Evolutionary conservation across 805 yeast genomes (phyloP).

Genomic region (Wickerhamiella occidentalis): DNA sequence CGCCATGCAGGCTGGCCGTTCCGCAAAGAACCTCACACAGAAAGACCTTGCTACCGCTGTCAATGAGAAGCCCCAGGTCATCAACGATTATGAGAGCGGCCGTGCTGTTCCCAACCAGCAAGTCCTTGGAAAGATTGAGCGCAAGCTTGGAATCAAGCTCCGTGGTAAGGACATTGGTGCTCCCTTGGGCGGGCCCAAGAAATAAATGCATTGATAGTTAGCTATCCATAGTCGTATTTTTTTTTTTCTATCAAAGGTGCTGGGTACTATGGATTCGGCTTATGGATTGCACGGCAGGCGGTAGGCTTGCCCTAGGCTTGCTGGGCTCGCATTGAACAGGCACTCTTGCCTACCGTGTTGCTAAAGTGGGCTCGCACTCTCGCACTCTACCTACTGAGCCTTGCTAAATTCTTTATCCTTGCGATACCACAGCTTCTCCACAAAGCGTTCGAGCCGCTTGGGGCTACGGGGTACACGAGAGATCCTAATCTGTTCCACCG

Average conservation of each 20-base stretch:
- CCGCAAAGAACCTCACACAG: conserved; percentile 79
- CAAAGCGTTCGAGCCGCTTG: conserved; percentile 42
- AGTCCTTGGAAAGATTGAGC: conserved; percentile 78
- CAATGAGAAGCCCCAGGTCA: conserved; percentile 89
- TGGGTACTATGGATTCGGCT: too few species aligned
- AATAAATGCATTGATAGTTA: conserved; percentile 17
- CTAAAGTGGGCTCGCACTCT: too few species aligned
- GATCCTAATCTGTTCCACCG: conserved; percentile 12
- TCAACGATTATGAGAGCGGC: conserved; percentile 94
- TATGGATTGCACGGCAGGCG: too few species aligned
- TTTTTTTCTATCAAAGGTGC: conserved; percentile 15
- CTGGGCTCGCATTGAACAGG: too few species aligned
- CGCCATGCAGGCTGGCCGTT: conserved; percentile 73
- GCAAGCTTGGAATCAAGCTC: conserved; percentile 86
- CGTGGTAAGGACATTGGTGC: conserved; percentile 94
- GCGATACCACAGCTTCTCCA: conserved; percentile 59
- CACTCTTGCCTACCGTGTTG: too few species aligned
- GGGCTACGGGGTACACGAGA: conserved; percentile 17
- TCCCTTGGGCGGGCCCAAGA: conserved; percentile 48
- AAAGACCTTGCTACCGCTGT: conserved; percentile 92
- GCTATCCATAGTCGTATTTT: conserved; percentile 12
- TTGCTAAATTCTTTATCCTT: conserved; percentile 44
- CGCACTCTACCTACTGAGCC: background rate
- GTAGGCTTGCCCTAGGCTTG: too few species aligned
- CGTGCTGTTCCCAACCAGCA: conserved; percentile 96